phyloP scores from a whole-genome alignment of 2,329 filamentous ascomycete genomes.

The Aureobasidium sp. region DNA sequence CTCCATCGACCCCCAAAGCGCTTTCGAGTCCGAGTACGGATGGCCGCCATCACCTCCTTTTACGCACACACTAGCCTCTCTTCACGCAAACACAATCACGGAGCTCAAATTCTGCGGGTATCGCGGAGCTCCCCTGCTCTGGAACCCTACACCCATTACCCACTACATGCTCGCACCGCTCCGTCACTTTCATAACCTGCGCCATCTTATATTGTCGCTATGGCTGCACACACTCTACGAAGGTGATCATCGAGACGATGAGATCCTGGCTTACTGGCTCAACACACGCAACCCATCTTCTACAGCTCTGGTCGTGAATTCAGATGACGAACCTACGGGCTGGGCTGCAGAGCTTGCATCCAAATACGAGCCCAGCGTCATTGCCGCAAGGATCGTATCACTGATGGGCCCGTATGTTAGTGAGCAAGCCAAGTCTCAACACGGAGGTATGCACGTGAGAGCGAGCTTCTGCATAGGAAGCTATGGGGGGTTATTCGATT shows the following conservation, averaged over 20 bases:
- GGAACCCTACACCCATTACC: conserved; percentile 33
- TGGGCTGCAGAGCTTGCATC: conserved; percentile 38
- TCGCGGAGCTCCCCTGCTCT: conserved; percentile 37
- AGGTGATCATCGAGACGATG: conserved; percentile 32
- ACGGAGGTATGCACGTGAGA: conserved; percentile 37
- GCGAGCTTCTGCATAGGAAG: conserved; percentile 40
- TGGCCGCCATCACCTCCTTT: conserved; percentile 36
- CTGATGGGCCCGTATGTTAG: conserved; percentile 38
- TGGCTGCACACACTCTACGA: conserved; percentile 39
- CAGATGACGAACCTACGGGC: conserved; percentile 29
- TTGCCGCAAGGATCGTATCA: conserved; percentile 35
- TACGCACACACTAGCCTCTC: conserved; percentile 36
- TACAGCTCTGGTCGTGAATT: conserved; percentile 32
- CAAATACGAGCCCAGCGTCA: conserved; percentile 33
- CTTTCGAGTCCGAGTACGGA: conserved; percentile 34
- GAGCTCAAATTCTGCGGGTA: conserved; percentile 45
- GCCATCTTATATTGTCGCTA: conserved; percentile 36
- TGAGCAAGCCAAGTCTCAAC: conserved; percentile 33
- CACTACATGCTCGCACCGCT: conserved; percentile 34
- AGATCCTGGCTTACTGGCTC: conserved; percentile 41
- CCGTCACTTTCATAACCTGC: conserved; percentile 37
- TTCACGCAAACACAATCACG: conserved; percentile 34
- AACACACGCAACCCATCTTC: conserved; percentile 33
- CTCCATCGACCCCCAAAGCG: conserved; percentile 22
- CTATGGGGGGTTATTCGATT: conserved; percentile 38